Evolutionary conservation across 176 grass and related monocot genomes (phyloP).

Genomic region (Rhynchospora breviuscula): DNA sequence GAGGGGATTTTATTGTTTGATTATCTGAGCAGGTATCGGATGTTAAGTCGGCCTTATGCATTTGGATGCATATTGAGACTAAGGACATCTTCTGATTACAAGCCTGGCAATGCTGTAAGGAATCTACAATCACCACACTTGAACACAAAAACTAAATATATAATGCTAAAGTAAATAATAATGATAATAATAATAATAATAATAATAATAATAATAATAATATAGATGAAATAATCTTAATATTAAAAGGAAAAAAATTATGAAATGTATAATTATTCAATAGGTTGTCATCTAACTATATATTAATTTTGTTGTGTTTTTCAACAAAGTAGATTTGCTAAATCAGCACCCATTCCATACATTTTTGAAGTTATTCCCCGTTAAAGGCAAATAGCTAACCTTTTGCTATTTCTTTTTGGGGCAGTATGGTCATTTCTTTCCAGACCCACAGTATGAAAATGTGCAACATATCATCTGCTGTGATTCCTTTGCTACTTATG

Average conservation of each 20-base stretch:
- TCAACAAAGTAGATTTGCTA: neutral
- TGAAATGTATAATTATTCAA: neutral
- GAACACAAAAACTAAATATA: neutral
- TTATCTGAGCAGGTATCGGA: slow-evolving; percentile 57
- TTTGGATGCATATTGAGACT: slow-evolving; percentile 93
- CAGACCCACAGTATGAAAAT: slow-evolving; percentile 96
- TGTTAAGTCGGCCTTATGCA: slow-evolving; percentile 96
- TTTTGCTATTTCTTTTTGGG: neutral
- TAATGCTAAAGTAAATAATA: neutral
- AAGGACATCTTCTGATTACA: slow-evolving; percentile 94
- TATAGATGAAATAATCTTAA: too few relatives aligned
- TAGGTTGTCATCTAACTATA: neutral
- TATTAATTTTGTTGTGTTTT: neutral
- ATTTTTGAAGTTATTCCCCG: neutral
- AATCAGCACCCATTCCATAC: neutral
- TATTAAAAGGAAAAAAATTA: neutral
- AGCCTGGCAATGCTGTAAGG: slow-evolving; percentile 71
- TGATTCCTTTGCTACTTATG: slow-evolving; percentile 98
- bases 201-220: neutral
- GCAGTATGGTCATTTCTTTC: slow-evolving; percentile 98
- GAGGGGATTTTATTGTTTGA: neutral
- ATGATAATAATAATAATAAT: neutral
- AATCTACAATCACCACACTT: neutral
- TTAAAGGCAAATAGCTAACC: neutral
- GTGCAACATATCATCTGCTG: slow-evolving; percentile 99